A percentile compares a stretch with the other conserved stretches of the same genome.
Evolutionary conservation across 345 rosid species (phyloP).

Genomic region (Angophora floribunda): DNA sequence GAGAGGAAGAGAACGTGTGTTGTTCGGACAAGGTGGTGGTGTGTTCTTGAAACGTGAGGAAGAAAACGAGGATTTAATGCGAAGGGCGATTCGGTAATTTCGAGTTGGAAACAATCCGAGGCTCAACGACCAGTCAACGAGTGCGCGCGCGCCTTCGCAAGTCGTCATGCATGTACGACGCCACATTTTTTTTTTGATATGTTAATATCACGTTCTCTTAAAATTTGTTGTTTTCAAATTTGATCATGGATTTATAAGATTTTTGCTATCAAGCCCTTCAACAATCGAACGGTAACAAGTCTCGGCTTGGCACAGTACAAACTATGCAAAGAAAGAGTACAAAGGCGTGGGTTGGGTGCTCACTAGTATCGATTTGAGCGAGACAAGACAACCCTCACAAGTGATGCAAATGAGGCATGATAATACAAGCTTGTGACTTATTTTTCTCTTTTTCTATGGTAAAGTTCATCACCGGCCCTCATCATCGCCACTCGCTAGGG

Average conservation of each 20-base stretch:
- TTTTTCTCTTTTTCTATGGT: background rate
- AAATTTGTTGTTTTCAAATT: background rate
- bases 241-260: background rate
- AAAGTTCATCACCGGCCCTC: accelerated
- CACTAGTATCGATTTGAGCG: accelerated
- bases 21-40: background rate
- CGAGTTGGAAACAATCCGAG: background rate
- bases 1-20: background rate
- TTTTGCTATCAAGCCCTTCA: background rate
- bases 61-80: background rate
- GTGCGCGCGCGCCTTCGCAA: background rate
- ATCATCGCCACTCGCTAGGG: background rate
- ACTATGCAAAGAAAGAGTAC: background rate
- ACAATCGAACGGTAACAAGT: background rate
- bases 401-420: background rate
- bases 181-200: background rate
- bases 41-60: background rate
- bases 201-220: background rate
- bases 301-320: accelerated
- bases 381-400: accelerated
- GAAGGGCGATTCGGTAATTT: background rate
- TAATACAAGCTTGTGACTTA: accelerated
- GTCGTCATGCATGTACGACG: background rate
- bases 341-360: accelerated
- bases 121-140: background rate